Base-by-base conservation (phyloP, 768 basidiomycete genomes). In the Rhodocollybia butyracea region DNA sequence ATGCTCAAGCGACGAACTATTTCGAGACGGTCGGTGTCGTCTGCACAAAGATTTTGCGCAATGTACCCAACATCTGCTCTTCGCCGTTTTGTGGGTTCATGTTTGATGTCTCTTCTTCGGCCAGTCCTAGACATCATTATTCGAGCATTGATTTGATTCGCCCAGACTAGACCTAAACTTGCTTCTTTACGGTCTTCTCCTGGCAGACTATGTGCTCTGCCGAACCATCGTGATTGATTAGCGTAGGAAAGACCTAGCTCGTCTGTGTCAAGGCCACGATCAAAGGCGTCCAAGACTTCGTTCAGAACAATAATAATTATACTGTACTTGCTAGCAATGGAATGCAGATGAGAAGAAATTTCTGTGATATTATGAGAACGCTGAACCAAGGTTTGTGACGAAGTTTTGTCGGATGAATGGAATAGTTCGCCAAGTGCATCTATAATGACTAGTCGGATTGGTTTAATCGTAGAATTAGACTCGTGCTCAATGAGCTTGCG, bases 361-460 rank as follows among this genome's bases (percentile, higher is more conserved):
- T 82, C 74, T 5, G 79, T 74, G 27, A 98, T 75, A 58, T 82
- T 78, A 59, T 81, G 80, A 3, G 93, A 84, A 22, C 97, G 85
- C 52, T 91, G 82, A 7, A 86, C 74, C 15, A 95, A 79, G 2
- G 84, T 84, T 6, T 71, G 64, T 3, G 85, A 79, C 7, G 80
- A 81, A 1, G 82, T 81, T 61, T 83, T 83, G 54, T 77, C 78
- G 13, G 73, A 71, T 0, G 81, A 77, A 60, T 90, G 88, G 63
- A 98, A 89, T 15, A 97, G 80, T 45, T 95, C 91, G 0, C 89
- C 85, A 40, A 99, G 76, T 0, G 93, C 88, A 70, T 99, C 97
- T 56, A 99, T 80, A 52, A 99, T 71, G 47, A 99, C 62, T 13
- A 98, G 77, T 54, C 82, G 86, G 30, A 97, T 74, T 1, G 91